phyloP scores from a whole-genome alignment of 768 basidiomycete genomes.

The Collybia mongolica region DNA sequence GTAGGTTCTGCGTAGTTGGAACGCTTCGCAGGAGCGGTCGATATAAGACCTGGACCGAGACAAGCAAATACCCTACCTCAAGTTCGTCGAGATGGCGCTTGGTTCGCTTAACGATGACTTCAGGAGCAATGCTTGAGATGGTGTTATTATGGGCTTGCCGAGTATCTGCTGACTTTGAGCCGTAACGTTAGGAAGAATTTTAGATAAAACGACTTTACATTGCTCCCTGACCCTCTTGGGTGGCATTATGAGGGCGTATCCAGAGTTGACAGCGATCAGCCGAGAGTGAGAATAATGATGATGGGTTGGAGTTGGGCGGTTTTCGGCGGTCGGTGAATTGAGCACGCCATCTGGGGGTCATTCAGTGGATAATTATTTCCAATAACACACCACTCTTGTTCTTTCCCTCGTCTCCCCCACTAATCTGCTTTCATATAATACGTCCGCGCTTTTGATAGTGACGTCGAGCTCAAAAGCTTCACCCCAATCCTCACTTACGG shows the following conservation, averaged over 20 bases:
- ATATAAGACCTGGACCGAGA: constrained; percentile 5
- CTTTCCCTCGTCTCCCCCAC: constrained; percentile 4
- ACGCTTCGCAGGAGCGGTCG: constrained; percentile 41
- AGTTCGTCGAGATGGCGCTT: constrained; percentile 82
- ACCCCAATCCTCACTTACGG: constrained; percentile 1
- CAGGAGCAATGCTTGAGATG: constrained; percentile 48
- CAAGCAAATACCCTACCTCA: constrained; percentile 47
- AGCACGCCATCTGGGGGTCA: constrained; percentile 25
- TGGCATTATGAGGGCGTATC: constrained; percentile 30
- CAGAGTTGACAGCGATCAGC: constrained; percentile 11
- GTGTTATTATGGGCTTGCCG: constrained; percentile 47
- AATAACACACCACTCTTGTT: constrained; percentile 3
- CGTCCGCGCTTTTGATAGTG: not conserved
- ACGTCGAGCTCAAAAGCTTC: constrained; percentile 1
- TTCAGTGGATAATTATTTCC: constrained; percentile 6
- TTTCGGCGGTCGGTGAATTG: not conserved
- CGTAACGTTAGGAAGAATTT: constrained; percentile 2
- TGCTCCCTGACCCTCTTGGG: constrained; percentile 49
- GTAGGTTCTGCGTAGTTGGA: constrained; percentile 75
- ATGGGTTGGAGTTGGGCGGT: not conserved
- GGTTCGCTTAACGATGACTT: constrained; percentile 73
- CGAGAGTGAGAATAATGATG: constrained; percentile 3
- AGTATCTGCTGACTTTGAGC: constrained; percentile 31
- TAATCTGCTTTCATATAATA: not conserved
- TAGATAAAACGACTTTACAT: constrained; percentile 30